Conservation (phyloP, 257 asterid species). For the Phtheirospermum japonicum region DNA sequence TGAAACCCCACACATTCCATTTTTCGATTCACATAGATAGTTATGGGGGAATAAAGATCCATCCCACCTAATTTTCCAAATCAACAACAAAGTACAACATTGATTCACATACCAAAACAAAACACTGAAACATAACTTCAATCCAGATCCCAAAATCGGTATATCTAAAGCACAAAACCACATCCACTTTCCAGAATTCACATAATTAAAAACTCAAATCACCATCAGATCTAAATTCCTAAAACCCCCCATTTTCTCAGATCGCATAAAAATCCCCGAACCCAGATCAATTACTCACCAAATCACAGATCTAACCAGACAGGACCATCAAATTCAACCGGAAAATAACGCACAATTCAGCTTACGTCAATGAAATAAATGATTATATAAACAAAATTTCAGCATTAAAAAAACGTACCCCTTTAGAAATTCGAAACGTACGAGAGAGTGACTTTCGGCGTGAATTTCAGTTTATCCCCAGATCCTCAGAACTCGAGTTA, state of each 20-base stretch:
- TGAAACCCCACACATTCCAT: too few species aligned
- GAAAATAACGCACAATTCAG: constrained; percentile 25
- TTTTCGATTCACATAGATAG: constrained; percentile 7
- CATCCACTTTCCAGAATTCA: constrained; percentile 24
- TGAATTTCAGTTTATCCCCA: too few species aligned
- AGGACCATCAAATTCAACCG: too few species aligned
- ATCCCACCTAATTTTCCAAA: constrained; percentile 25
- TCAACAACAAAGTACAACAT: constrained; percentile 27
- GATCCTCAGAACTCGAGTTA: too few species aligned
- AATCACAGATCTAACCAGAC: constrained; percentile 37
- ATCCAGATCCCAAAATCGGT: constrained; percentile 28
- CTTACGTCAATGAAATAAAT: constrained; percentile 1
- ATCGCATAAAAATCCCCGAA: constrained; percentile 35
- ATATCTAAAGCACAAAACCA: constrained; percentile 15
- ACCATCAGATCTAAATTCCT: constrained; percentile 43
- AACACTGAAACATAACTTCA: constrained; percentile 15
- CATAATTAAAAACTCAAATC: constrained; percentile 18
- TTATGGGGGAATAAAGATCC: neutral
- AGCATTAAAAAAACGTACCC: constrained; percentile 25
- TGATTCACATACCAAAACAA: constrained; percentile 13
- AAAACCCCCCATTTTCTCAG: constrained; percentile 22
- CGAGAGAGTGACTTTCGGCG: too few species aligned
- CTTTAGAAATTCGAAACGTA: too few species aligned
- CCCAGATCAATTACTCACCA: constrained; percentile 23
- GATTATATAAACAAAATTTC: neutral